A percentile compares a stretch with the other conserved stretches of the same genome.
Evolutionary conservation across 2,329 filamentous ascomycete species (phyloP).

Genomic region (Curvularia eragrostidis): DNA sequence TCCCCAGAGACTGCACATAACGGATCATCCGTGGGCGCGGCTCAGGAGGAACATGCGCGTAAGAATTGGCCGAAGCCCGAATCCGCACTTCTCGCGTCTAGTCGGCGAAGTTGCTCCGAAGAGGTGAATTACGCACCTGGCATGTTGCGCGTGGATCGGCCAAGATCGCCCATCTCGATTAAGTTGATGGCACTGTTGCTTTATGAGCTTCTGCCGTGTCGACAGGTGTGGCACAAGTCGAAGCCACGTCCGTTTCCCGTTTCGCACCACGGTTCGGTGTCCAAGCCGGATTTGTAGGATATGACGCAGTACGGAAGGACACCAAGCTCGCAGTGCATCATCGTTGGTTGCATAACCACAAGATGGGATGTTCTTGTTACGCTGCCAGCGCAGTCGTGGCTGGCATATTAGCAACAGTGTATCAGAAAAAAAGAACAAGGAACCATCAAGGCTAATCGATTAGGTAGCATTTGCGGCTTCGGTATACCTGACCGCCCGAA

Average conservation of each 20-base stretch:
- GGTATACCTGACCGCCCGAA: not conserved
- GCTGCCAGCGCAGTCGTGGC: not conserved
- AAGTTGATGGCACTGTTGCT: not conserved
- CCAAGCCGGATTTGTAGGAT: not conserved
- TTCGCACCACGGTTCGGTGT: not conserved
- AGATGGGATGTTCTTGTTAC: not conserved
- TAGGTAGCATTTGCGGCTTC: not conserved
- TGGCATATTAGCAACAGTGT: not conserved
- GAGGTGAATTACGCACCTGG: constrained; percentile 10
- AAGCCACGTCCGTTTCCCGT: not conserved
- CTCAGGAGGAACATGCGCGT: not conserved
- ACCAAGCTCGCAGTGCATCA: not conserved
- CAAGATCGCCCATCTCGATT: constrained; percentile 11
- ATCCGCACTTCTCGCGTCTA: constrained; percentile 8
- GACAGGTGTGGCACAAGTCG: not conserved
- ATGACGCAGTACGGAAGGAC: not conserved
- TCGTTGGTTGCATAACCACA: not conserved
- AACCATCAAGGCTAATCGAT: not conserved
- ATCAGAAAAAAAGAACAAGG: not conserved
- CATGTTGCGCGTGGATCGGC: constrained; percentile 10
- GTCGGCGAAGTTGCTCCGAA: constrained; percentile 11
- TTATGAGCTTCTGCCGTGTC: not conserved
- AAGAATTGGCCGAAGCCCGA: not conserved
- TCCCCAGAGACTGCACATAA: not conserved
- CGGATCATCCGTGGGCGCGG: not conserved